A percentile compares a stretch with the other conserved stretches of the same genome.
phyloP scores from a whole-genome alignment of 179 eudicot species.

The Vitellaria paradoxa region DNA sequence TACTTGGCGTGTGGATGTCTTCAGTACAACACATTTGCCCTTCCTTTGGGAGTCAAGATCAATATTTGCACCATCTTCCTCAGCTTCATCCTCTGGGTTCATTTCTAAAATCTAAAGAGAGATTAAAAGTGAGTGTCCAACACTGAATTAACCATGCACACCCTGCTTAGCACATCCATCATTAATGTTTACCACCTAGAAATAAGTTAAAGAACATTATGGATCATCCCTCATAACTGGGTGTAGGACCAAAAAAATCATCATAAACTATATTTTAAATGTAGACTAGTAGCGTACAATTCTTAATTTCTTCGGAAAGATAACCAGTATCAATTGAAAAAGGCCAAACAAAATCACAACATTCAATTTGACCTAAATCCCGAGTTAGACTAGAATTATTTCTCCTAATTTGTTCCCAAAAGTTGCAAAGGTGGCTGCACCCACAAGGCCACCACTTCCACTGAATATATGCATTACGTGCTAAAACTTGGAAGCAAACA shows the following conservation, averaged over 20 bases:
- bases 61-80: slow-evolving; percentile 96
- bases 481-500: not conserved
- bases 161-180: not conserved
- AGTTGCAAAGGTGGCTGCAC: not conserved
- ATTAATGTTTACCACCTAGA: too few species aligned
- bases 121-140: not conserved
- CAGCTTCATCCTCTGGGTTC: slow-evolving; percentile 99
- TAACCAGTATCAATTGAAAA: too few species aligned
- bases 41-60: slow-evolving; percentile 97
- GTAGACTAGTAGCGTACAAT: too few species aligned
- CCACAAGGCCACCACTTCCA: too few species aligned
- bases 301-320: too few species aligned
- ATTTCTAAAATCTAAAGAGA: slow-evolving; percentile 76
- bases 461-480: not conserved
- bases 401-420: too few species aligned
- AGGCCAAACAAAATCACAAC: too few species aligned
- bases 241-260: not conserved
- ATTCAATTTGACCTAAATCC: too few species aligned
- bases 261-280: not conserved
- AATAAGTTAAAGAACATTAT: not conserved
- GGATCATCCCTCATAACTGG: not conserved
- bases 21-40: slow-evolving; percentile 96
- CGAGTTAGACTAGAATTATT: too few species aligned
- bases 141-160: not conserved
- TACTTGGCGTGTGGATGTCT: slow-evolving; percentile 97